Base-by-base conservation (phyloP, 805 yeast species). In the Yarrowia sp. region DNA sequence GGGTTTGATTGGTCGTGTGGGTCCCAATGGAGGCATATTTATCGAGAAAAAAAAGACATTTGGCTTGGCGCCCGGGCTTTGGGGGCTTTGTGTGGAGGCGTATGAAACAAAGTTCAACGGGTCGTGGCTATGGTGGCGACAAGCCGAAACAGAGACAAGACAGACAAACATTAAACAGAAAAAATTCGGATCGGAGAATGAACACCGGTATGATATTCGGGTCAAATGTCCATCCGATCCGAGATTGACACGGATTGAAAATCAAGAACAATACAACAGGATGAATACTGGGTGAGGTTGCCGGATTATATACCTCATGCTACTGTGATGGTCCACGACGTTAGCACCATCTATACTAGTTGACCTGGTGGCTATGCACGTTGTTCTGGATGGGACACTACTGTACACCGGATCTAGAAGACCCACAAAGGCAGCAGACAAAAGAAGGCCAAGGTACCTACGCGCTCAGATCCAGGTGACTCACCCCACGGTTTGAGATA, bases 41-140 rank as follows among this genome's bases (percentile, higher is more conserved):
- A 22, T 49, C 56, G 56, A 49, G 40, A 4, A 4, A 16, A 2
- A 35, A 35, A n/a, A 35, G 40, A 4, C 6, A 3, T 19, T 33
- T 14, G 3, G 16, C 41, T 49, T 49, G 56, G 56, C 56, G 17
- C 5, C 54, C 54, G 54, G 56, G 56, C n/a, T 49, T 49, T 49
- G 26, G 36, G 8, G 30, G 56, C 56, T 49, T 49, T 49, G 56
- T 48, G 54, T 49, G 56, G 56, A 49, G 56, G 56, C 56, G 56
- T 49, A 32, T 33, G 19, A 16, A 30, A 16, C 3, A 9, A 14
- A 22, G 56, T 49, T 49, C 22, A 49, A 49, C 56, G 56, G 56
- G 56, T 49, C 56, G 56, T 49, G 56, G 56, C 56, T 49, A 49
- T 49, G 56, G 56, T 49, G 56, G 56, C 56, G 30, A 28, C 51